These are phyloP conservation scores for Aspergillus nomiae DNA, from an alignment of 2,329 filamentous ascomycete genomes.

Conservation along the genomic window DNA sequence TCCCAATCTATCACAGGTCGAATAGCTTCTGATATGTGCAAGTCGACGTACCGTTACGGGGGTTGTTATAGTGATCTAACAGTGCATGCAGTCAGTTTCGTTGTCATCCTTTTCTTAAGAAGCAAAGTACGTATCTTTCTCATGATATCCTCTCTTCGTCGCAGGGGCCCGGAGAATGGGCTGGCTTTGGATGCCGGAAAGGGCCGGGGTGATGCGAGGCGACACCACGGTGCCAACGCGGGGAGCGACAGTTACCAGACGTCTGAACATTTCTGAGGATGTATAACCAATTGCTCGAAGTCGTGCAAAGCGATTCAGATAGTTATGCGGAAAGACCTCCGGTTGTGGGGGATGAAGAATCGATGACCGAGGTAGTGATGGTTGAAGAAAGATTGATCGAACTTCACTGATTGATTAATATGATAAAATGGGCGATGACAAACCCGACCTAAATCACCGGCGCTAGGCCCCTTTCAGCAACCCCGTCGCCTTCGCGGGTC, in stretches of 20 bases:
- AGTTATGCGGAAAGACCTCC: constrained; percentile 15
- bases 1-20: not conserved
- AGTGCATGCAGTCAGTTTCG: constrained; percentile 43
- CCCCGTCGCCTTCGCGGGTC: constrained; percentile 16
- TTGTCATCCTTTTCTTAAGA: not conserved
- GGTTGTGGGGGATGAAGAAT: constrained; percentile 12
- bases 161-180: constrained; percentile 42
- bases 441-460: not conserved
- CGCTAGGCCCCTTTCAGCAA: not conserved
- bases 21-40: not conserved
- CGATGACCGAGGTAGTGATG: constrained; percentile 3
- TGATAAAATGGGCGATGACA: constrained; percentile 7
- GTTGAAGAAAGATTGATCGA: constrained; percentile 15
- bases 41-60: constrained; percentile 60
- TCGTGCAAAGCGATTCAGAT: constrained; percentile 11
- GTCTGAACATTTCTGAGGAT: constrained; percentile 55
- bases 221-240: constrained; percentile 55
- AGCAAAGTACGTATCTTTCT: constrained; percentile 59
- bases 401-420: constrained; percentile 18
- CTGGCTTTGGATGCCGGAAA: constrained; percentile 44
- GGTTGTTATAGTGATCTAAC: constrained; percentile 80
- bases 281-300: not conserved
- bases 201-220: constrained; percentile 51
- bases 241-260: constrained; percentile 57
- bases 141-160: constrained; percentile 58